Evolutionary conservation across 179 eudicot species (phyloP).

Genomic region (Silene noctiflora): DNA sequence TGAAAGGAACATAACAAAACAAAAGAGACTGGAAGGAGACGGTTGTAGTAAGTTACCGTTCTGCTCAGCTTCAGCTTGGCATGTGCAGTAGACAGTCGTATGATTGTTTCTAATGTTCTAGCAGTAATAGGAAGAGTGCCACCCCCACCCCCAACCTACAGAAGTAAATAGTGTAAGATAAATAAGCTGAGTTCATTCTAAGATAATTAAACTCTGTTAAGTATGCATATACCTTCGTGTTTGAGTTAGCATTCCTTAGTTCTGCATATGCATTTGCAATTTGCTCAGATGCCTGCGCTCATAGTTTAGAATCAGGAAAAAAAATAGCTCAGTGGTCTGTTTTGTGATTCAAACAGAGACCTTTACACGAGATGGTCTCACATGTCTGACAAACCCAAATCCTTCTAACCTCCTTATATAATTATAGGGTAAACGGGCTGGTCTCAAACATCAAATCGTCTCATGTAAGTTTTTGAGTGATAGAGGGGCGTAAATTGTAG

Average conservation of each 20-base stretch:
- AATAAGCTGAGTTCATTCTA: background rate
- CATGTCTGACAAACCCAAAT: background rate
- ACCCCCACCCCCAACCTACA: constrained; percentile 72
- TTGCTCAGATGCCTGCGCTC: constrained; percentile 79
- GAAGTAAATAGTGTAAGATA: background rate
- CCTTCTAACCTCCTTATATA: background rate
- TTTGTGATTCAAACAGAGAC: background rate
- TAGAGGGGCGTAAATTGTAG: background rate
- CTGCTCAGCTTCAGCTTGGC: constrained; percentile 88
- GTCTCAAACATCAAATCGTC: background rate
- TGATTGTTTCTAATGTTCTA: constrained; percentile 94
- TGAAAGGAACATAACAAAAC: background rate
- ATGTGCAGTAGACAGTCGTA: constrained; percentile 98
- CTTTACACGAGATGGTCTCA: too few relatives aligned
- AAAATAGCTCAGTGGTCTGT: background rate
- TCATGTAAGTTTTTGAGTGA: background rate
- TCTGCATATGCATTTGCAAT: constrained; percentile 98
- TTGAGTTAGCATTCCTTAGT: constrained; percentile 83
- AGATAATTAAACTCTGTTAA: background rate
- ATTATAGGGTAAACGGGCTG: background rate
- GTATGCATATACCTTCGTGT: constrained; percentile 53
- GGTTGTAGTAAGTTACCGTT: constrained; percentile 47
- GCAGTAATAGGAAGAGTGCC: constrained; percentile 99
- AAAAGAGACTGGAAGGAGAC: background rate
- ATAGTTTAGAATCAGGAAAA: constrained; percentile 18